phyloP scores from a whole-genome alignment of 306 rosid genomes.

The Pyrus pyrifolia region DNA sequence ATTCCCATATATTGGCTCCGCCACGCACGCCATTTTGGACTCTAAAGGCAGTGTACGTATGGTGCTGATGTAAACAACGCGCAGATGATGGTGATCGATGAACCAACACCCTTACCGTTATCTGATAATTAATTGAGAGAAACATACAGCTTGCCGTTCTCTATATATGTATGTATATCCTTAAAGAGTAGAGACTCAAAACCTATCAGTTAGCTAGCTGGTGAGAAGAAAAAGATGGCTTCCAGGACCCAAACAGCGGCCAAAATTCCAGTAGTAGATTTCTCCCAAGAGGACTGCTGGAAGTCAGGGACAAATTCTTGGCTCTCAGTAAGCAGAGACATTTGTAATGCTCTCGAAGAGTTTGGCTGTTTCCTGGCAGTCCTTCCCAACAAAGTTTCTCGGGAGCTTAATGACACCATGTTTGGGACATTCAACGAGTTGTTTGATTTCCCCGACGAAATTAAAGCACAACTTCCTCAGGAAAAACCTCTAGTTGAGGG shows the following conservation, averaged over 20 bases:
- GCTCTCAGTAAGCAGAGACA: constrained; percentile 1
- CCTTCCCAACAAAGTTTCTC: background rate
- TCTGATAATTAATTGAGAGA: too few relatives aligned
- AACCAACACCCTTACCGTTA: too few relatives aligned
- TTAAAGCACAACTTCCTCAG: too few relatives aligned
- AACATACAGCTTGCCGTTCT: too few relatives aligned
- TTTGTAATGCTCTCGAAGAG: constrained; percentile 14
- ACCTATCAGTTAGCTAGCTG: too few relatives aligned
- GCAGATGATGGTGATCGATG: too few relatives aligned
- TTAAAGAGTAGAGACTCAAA: too few relatives aligned
- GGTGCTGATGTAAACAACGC: too few relatives aligned
- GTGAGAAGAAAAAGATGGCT: background rate
- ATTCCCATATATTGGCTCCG: too few relatives aligned
- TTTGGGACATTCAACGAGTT: background rate
- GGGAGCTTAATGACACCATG: background rate
- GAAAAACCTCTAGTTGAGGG: background rate
- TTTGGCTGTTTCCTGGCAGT: constrained; percentile 13
- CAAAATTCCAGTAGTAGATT: background rate
- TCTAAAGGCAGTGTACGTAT: too few relatives aligned
- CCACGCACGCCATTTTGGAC: too few relatives aligned
- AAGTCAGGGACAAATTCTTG: background rate
- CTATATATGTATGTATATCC: too few relatives aligned
- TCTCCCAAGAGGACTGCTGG: background rate
- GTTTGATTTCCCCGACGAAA: constrained; percentile 7
- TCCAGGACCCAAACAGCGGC: background rate